Evolutionary conservation across 1,284 basidiomycete species (phyloP).

Genomic region (Sanghuangporus weigelae): DNA sequence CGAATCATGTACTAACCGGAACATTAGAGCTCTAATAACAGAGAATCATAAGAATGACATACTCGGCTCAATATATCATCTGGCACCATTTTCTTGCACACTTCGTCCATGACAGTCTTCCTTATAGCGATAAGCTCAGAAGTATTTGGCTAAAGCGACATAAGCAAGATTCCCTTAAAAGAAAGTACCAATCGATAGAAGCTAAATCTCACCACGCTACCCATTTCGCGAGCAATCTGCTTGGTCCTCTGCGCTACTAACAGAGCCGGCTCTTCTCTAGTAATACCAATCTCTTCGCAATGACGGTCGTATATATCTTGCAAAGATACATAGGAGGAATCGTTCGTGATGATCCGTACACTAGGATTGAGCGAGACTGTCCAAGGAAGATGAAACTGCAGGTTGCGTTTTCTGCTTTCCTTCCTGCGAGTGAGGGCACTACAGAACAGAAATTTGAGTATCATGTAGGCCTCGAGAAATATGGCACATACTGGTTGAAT

Average conservation of each 20-base stretch:
- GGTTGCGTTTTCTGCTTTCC: constrained; percentile 89
- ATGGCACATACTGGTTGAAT: constrained; percentile 73
- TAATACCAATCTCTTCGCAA: constrained; percentile 73
- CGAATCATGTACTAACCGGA: constrained; percentile 77
- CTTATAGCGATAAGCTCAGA: constrained; percentile 72
- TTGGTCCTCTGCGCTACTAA: constrained; percentile 81
- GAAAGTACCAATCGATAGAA: background rate
- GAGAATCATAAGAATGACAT: constrained; percentile 27
- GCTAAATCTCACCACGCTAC: constrained; percentile 36
- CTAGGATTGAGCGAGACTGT: constrained; percentile 83
- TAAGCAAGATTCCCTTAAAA: constrained; percentile 10
- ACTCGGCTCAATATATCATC: constrained; percentile 86
- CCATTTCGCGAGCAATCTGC: constrained; percentile 57
- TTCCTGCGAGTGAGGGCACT: constrained; percentile 86
- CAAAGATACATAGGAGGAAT: constrained; percentile 86
- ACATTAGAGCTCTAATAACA: constrained; percentile 6
- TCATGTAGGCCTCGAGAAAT: background rate
- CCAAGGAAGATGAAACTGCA: constrained; percentile 88
- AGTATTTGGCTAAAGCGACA: constrained; percentile 47
- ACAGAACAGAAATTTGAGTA: constrained; percentile 2
- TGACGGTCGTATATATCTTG: constrained; percentile 94
- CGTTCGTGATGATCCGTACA: constrained; percentile 86
- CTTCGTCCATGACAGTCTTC: constrained; percentile 90
- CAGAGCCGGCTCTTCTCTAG: constrained; percentile 86
- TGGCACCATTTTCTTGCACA: constrained; percentile 85